Percentiles rank a stretch among this genome's conserved stretches.
Conservation (phyloP, 176 grass and related monocot species). For the Zizania latifolia region DNA sequence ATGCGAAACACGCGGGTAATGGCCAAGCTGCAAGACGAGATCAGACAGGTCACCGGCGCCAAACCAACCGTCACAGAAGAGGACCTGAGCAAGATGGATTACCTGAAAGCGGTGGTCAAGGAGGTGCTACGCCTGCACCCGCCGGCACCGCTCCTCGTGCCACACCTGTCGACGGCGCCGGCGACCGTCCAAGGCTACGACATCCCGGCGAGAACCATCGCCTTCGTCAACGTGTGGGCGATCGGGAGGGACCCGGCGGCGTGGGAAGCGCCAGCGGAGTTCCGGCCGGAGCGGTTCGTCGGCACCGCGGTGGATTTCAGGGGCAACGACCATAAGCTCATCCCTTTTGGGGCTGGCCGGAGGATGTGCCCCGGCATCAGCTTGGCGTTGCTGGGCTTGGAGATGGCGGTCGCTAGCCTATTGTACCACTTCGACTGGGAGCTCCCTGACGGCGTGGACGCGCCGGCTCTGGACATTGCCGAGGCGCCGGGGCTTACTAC, state of each 20-base stretch:
- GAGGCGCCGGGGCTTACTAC: constrained; percentile 33
- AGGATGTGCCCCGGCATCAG: constrained; percentile 41
- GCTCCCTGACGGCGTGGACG: constrained; percentile 3
- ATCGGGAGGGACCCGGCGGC: background rate
- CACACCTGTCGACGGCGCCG: background rate
- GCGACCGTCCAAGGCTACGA: background rate
- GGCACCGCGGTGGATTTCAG: constrained; percentile 12
- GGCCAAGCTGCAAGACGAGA: background rate
- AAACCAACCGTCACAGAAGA: background rate
- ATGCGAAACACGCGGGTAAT: background rate
- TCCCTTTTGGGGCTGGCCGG: constrained; percentile 44
- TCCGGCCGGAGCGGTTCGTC: background rate
- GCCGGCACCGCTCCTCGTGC: background rate
- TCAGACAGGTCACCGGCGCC: background rate
- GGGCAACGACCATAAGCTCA: constrained; percentile 36
- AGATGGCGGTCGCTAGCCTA: constrained; percentile 39
- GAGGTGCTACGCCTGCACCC: background rate
- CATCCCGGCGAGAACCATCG: background rate
- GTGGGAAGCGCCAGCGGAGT: background rate
- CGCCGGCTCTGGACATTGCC: constrained; percentile 33
- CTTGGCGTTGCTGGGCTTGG: constrained; percentile 19
- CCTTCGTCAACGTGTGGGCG: background rate
- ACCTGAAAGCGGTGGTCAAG: background rate
- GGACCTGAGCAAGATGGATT: background rate
- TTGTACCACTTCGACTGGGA: constrained; percentile 40